These are phyloP conservation scores for Tetrahymena thermophila DNA, from an alignment of 73 alveolate genomes.

Conservation along the genomic window DNA sequence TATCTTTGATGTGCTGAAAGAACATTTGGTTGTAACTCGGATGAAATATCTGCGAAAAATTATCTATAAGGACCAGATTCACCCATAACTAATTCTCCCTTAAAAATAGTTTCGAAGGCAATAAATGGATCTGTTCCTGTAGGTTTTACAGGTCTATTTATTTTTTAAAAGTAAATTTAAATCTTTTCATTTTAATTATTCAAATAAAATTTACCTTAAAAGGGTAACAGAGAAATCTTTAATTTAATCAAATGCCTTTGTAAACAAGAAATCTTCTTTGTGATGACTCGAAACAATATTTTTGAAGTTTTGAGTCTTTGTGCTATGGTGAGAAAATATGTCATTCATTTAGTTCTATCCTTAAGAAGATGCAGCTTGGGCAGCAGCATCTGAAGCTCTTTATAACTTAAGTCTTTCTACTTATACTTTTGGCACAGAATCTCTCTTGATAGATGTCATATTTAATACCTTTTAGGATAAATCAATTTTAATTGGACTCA, in stretches of 20 bases:
- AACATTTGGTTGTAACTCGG: constrained; percentile 63
- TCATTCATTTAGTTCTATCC: not conserved
- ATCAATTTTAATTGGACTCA: constrained; percentile 70
- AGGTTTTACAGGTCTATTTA: constrained; percentile 72
- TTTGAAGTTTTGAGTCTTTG: not conserved
- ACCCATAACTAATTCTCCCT: constrained; percentile 96
- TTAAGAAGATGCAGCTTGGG: not conserved
- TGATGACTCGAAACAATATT: not conserved
- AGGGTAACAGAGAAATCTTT: constrained; percentile 65
- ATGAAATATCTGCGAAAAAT: constrained; percentile 92
- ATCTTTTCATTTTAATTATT: not conserved
- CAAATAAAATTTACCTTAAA: constrained; percentile 1
- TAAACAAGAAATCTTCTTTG: constrained; percentile 49
- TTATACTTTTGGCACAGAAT: constrained; percentile 62
- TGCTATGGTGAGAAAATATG: not conserved
- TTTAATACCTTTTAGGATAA: constrained; percentile 61
- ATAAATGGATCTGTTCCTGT: constrained; percentile 93
- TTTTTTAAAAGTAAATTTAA: not conserved
- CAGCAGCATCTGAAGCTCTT: not conserved
- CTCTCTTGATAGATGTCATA: constrained; percentile 74
- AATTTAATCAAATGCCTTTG: constrained; percentile 79
- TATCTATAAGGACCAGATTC: constrained; percentile 97
- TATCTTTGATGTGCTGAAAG: constrained; percentile 6
- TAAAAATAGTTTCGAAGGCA: constrained; percentile 86
- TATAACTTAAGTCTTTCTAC: constrained; percentile 75